A percentile compares a stretch with the other conserved stretches of the same genome.
phyloP scores from a whole-genome alignment of 2,329 filamentous ascomycete species.

The Didymosphaeria variabile region DNA sequence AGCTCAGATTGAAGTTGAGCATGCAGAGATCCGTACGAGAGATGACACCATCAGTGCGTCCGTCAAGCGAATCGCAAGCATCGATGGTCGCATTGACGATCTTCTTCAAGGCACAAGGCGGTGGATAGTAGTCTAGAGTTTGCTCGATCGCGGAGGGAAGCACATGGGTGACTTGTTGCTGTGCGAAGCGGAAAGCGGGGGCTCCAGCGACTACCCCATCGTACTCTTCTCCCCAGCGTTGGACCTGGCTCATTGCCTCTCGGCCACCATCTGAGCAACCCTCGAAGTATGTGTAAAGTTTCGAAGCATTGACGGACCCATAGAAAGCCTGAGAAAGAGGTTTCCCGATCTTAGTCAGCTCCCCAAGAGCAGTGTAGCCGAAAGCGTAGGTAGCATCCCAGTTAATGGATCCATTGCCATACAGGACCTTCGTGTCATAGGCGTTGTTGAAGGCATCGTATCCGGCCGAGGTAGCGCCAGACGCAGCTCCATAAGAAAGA shows the following conservation, averaged over 20 bases:
- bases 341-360: slow-evolving; percentile 61
- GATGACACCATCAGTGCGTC: slow-evolving; percentile 64
- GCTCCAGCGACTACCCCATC: slow-evolving; percentile 59
- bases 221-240: slow-evolving; percentile 60
- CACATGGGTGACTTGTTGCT: slow-evolving; percentile 59
- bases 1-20: slow-evolving; percentile 56
- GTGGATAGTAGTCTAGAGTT: slow-evolving; percentile 53
- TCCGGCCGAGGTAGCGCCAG: slow-evolving; percentile 61
- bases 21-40: slow-evolving; percentile 59
- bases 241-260: slow-evolving; percentile 60
- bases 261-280: slow-evolving; percentile 65
- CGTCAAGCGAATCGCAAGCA: slow-evolving; percentile 65
- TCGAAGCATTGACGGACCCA: slow-evolving; percentile 25
- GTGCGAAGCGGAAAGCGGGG: slow-evolving; percentile 58
- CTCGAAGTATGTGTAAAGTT: slow-evolving; percentile 61
- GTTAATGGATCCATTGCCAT: slow-evolving; percentile 61
- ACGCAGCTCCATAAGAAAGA: slow-evolving; percentile 58
- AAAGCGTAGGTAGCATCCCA: slow-evolving; percentile 62
- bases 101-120: slow-evolving; percentile 58
- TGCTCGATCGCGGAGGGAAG: slow-evolving; percentile 52
- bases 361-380: slow-evolving; percentile 61
- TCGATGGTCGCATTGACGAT: slow-evolving; percentile 65
- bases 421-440: slow-evolving; percentile 44
- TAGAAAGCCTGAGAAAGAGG: slow-evolving; percentile 54
- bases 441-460: slow-evolving; percentile 58